A percentile compares a stretch with the other conserved stretches of the same genome.
phyloP scores from a whole-genome alignment of 495 filamentous ascomycete genomes.

The Aspergillus leporis region DNA sequence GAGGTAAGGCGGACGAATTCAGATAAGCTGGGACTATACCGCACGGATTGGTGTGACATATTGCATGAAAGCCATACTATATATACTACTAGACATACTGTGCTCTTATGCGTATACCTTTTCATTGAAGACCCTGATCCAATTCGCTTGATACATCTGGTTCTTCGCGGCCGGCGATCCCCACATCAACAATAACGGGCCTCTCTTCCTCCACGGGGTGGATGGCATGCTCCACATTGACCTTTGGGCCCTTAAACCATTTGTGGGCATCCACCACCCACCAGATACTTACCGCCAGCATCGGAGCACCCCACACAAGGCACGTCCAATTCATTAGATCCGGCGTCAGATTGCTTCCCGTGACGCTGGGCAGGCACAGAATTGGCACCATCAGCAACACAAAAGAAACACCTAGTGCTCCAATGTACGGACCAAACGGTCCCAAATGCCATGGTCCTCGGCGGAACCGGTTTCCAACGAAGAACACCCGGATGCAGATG shows the following conservation, averaged over 20 bases:
- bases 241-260: conserved; percentile 78
- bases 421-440: conserved; percentile 60
- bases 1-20: too few relatives aligned
- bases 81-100: not conserved
- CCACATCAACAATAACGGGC: conserved; percentile 10
- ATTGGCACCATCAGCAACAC: conserved; percentile 74
- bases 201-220: conserved; percentile 18
- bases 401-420: conserved; percentile 60
- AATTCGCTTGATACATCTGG: conserved; percentile 9
- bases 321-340: conserved; percentile 76
- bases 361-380: conserved; percentile 65
- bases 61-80: not conserved
- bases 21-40: too few relatives aligned
- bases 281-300: conserved; percentile 64
- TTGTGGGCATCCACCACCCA: conserved; percentile 68
- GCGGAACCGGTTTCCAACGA: conserved; percentile 69
- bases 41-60: too few relatives aligned
- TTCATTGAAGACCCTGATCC: not conserved
- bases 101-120: not conserved
- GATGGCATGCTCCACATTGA: conserved; percentile 50
- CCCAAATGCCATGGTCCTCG: conserved; percentile 76
- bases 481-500: conserved; percentile 72
- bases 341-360: conserved; percentile 55
- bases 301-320: conserved; percentile 72
- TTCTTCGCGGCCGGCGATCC: conserved; percentile 3